Conservation (phyloP, 352 stramenopile genomes). For the Plasmopara viticola region DNA sequence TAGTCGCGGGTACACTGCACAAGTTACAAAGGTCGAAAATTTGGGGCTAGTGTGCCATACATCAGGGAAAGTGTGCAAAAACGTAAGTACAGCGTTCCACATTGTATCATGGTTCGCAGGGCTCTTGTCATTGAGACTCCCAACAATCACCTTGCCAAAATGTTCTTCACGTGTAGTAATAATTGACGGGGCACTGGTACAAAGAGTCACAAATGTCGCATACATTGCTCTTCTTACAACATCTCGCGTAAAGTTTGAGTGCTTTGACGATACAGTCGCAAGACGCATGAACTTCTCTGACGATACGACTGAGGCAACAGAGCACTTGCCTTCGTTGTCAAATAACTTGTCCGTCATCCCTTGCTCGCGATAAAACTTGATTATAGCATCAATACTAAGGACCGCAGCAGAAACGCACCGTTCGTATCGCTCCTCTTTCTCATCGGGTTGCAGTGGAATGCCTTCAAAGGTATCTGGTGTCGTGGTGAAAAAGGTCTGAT, state of each 20-base stretch:
- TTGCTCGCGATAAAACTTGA: conserved; percentile 42
- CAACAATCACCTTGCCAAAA: conserved; percentile 69
- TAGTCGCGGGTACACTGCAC: conserved; percentile 52
- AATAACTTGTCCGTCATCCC: conserved; percentile 34
- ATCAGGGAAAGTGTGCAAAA: conserved; percentile 43
- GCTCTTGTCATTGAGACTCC: conserved; percentile 61
- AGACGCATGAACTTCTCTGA: conserved; percentile 58
- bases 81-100: conserved; percentile 72
- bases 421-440: conserved; percentile 72
- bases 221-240: conserved; percentile 63
- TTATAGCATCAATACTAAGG: conserved; percentile 49
- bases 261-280: conserved; percentile 58
- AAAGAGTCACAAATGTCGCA: conserved; percentile 48
- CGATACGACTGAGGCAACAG: conserved; percentile 44
- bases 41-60: conserved; percentile 36
- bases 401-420: conserved; percentile 58
- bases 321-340: conserved; percentile 27
- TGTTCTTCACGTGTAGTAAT: conserved; percentile 39
- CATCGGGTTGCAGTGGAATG: conserved; percentile 46
- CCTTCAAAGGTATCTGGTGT: conserved; percentile 58
- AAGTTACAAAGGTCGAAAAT: conserved; percentile 59
- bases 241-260: conserved; percentile 67
- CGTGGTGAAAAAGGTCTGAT: conserved; percentile 52
- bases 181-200: conserved; percentile 34
- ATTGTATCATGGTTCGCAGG: conserved; percentile 59